Percentiles rank a stretch among this genome's conserved stretches.
These are phyloP conservation scores for Petunia hybrid DNA, from an alignment of 305 asterid species.

Conservation along the genomic window DNA sequence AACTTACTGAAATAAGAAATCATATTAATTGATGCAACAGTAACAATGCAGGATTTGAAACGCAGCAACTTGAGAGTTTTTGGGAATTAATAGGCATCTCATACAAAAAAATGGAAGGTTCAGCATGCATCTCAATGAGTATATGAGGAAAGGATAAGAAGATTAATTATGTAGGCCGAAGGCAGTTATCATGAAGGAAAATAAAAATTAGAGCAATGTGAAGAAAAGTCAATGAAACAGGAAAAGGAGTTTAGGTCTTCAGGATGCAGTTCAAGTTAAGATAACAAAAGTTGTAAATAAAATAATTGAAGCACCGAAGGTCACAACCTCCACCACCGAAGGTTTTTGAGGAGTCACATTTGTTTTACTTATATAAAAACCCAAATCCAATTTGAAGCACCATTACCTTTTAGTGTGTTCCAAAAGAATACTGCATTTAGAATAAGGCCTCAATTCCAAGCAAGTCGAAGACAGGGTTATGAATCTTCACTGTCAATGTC, in stretches of 20 bases:
- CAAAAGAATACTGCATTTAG: no score
- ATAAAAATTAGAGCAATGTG: background rate
- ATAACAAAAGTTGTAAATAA: background rate
- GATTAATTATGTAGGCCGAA: background rate
- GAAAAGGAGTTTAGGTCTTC: background rate
- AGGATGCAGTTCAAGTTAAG: background rate
- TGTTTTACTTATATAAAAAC: background rate
- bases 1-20: slow-evolving; percentile 17
- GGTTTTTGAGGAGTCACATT: background rate
- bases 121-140: background rate
- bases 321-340: background rate
- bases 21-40: slow-evolving; percentile 8
- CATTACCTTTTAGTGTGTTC: no score
- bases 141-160: background rate
- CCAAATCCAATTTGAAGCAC: no score
- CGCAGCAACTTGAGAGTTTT: slow-evolving; percentile 13
- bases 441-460: no score
- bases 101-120: background rate
- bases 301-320: background rate
- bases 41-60: background rate
- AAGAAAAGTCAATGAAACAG: background rate
- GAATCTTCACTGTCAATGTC: no score
- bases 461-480: no score
- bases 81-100: background rate
- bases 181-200: background rate